Percentiles rank a stretch among this genome's conserved stretches.
These are phyloP conservation scores for Boletales sp. DNA, from an alignment of 768 basidiomycete genomes.

Conservation along the genomic window DNA sequence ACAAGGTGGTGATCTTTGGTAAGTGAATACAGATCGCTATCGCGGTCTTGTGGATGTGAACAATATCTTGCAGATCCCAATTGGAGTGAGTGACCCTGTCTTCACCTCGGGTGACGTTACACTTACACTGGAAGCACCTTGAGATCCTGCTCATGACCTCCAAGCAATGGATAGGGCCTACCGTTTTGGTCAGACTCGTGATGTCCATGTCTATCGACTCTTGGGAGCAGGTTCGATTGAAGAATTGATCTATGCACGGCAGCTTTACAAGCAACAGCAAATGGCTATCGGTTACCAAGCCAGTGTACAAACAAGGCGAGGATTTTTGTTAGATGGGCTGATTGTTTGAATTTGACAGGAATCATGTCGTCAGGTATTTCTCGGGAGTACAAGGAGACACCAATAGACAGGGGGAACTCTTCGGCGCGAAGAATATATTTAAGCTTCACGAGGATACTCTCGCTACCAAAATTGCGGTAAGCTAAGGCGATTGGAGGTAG, in stretches of 20 bases:
- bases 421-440: conserved; percentile 85
- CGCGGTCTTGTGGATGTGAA: background rate
- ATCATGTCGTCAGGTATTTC: conserved; percentile 54
- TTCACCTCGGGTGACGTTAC: background rate
- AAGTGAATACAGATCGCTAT: conserved; percentile 18
- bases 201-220: conserved; percentile 80
- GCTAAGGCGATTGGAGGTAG: conserved; percentile 11
- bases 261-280: conserved; percentile 91
- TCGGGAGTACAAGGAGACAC: conserved; percentile 80
- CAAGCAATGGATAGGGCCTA: conserved; percentile 90
- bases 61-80: conserved; percentile 63
- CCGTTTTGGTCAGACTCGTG: conserved; percentile 81
- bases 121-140: background rate
- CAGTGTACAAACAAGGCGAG: conserved; percentile 74
- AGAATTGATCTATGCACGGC: conserved; percentile 83
- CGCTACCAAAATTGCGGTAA: conserved; percentile 71
- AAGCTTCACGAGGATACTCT: conserved; percentile 65
- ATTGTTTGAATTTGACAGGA: background rate
- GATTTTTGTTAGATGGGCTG: background rate
- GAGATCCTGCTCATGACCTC: conserved; percentile 93
- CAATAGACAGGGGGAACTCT: conserved; percentile 73
- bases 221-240: conserved; percentile 86
- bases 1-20: conserved; percentile 93
- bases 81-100: conserved; percentile 72
- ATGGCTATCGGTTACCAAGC: conserved; percentile 89